Evolutionary conservation across 371 early-diverging fungal species (phyloP), one percentile per base, ranked within the genome.

Genomic region (Mortierella sp.): DNA sequence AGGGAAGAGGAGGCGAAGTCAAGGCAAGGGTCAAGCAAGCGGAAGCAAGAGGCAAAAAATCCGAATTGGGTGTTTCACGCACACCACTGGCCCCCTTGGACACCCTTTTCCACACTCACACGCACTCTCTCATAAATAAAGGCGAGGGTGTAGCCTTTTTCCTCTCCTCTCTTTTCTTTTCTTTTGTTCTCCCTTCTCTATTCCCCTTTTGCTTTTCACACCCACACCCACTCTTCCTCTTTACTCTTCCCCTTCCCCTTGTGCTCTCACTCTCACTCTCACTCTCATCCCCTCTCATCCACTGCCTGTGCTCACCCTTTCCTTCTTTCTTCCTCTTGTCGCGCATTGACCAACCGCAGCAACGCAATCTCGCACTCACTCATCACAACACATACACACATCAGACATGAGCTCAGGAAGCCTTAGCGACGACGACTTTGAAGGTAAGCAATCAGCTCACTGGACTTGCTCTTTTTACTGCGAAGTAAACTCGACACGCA

Each of bases 401-500:
- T 1, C 57, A 31, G 59, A 16, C 48, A 82, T 82, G 82, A 78
- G 79, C 55, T 57, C 78, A 24, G 82, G 73, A 55, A 78, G 73
- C 61, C 19, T 78, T 51, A 82, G 79, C 73, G 82, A 82, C 31
- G 82, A 82, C 31, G 78, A 82, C 44, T 78, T 75, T 75, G 78
- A 46, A 19, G 79, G 79, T 78, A 79, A 80, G 74, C 50, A 31
- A 53, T 6, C 37, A 53, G 19, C 46, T 40, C 48, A 13, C 43
- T 40, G 43, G 6, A 40, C 6, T 40, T 40, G 43, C 9, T 9
- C 13, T 10, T 9, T 13, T 13, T 13, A 5, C 48, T 46, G 13
- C 1, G 48, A 46, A 46, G 11, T 2, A 46, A 13, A 46, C 48
- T 46, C 48, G 48, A 61, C 64, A 59, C 64, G 59, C 59, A 31